These are phyloP conservation scores for Boletus barrowsii DNA, from an alignment of 768 basidiomycete genomes.

Conservation along the genomic window DNA sequence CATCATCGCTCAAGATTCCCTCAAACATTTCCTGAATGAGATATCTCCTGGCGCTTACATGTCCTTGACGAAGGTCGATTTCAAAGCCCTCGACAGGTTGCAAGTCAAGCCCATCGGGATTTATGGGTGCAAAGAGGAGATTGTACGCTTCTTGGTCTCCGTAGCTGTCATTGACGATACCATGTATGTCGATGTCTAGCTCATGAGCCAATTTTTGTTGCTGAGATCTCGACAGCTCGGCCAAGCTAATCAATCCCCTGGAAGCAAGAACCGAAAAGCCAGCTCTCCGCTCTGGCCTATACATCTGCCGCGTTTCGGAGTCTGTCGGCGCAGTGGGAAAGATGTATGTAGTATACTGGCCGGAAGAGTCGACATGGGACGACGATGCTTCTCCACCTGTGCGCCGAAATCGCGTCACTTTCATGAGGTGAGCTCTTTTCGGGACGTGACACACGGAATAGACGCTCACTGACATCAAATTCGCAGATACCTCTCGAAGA, in stretches of 20 bases:
- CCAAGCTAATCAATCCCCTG: slow-evolving; percentile 2
- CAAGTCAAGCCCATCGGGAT: slow-evolving; percentile 49
- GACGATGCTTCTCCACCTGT: slow-evolving; percentile 47
- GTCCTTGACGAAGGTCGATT: slow-evolving; percentile 57
- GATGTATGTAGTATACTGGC: slow-evolving; percentile 60
- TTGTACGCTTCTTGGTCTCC: slow-evolving; percentile 44
- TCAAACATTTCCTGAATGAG: slow-evolving; percentile 46
- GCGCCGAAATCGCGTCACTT: slow-evolving; percentile 51
- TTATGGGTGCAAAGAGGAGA: slow-evolving; percentile 53
- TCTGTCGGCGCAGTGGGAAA: slow-evolving; percentile 10
- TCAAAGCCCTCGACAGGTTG: slow-evolving; percentile 47
- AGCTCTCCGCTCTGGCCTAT: slow-evolving; percentile 49
- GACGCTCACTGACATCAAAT: background rate
- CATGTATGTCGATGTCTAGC: slow-evolving; percentile 33
- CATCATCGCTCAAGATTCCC: slow-evolving; percentile 53
- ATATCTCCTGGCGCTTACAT: slow-evolving; percentile 50
- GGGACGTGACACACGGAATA: background rate
- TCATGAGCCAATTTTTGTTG: background rate
- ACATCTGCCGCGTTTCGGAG: slow-evolving; percentile 35
- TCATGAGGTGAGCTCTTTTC: slow-evolving; percentile 47
- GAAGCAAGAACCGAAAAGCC: slow-evolving; percentile 12
- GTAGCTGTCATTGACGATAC: slow-evolving; percentile 36
- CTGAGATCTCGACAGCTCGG: slow-evolving; percentile 10
- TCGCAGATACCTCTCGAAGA: slow-evolving; percentile 54
- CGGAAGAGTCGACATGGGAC: slow-evolving; percentile 57